Percentiles rank a stretch among this genome's conserved stretches.
Conservation (phyloP, 2,329 filamentous ascomycete genomes). For the Sclerotiophoma versabilis region DNA sequence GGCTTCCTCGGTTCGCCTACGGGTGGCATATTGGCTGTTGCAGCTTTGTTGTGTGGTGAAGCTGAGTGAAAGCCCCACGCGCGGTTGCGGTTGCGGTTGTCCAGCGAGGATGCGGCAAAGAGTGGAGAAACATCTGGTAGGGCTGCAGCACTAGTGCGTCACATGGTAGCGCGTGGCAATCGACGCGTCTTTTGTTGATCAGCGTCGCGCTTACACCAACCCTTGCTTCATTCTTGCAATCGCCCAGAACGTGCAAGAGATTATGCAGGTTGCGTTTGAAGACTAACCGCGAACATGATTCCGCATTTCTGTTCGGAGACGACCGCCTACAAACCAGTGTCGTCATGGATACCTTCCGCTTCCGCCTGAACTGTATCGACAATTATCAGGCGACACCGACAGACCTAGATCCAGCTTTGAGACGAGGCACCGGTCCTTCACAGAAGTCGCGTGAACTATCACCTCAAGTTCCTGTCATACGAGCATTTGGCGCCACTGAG, state of each 20-base stretch:
- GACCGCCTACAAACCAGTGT: slow-evolving; percentile 6
- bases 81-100: slow-evolving; percentile 2
- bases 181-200: slow-evolving; percentile 7
- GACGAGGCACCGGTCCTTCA: slow-evolving; percentile 64
- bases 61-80: slow-evolving; percentile 6
- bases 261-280: not conserved
- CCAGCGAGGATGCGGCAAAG: slow-evolving; percentile 14
- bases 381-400: slow-evolving; percentile 86
- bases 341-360: slow-evolving; percentile 78
- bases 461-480: slow-evolving; percentile 82
- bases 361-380: slow-evolving; percentile 95
- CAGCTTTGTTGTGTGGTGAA: not conserved
- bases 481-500: slow-evolving; percentile 91
- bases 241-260: not conserved
- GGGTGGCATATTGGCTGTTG: slow-evolving; percentile 48
- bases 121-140: slow-evolving; percentile 32
- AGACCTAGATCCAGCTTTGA: slow-evolving; percentile 79
- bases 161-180: slow-evolving; percentile 32
- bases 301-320: slow-evolving; percentile 4
- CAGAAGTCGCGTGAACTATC: slow-evolving; percentile 62
- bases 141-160: slow-evolving; percentile 38
- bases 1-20: slow-evolving; percentile 56
- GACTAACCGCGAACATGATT: slow-evolving; percentile 24
- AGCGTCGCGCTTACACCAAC: not conserved
- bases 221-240: slow-evolving; percentile 4